Evolutionary conservation across 164 flowering plant genomes (phyloP), one percentile per base, ranked within the genome.

Genomic region (Buxus sempervirens): DNA sequence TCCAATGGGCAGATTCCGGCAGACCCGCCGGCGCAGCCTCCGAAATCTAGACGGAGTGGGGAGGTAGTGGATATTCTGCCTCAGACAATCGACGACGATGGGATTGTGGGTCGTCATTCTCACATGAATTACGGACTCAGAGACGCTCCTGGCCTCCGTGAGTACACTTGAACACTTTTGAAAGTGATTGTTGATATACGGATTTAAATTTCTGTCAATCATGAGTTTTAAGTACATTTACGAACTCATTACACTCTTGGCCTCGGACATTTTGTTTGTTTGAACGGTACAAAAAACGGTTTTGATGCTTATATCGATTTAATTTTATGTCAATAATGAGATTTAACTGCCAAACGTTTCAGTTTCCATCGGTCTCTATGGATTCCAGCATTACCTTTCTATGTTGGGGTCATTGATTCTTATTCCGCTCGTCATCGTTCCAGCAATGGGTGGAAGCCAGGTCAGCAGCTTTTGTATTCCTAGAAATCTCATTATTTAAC

Each of bases 121-220:
- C 91, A 88, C 76, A 86, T 95, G 98, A 95, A 90, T 82, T 92
- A 95, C 64, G 94, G 89, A 79, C 91, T 90, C 54, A 84, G 99
- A 77, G 99, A 95, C 73, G 76, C 86, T 0, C 99, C 99, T 66
- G 99, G 99, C 25, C 85, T 95, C 14, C 96, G 99, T 95, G 63
- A 78, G 87, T 60, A 59, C 64, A 13, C 12, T 63, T 18, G n/a
- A 60, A n/a, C n/a, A n/a, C n/a, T n/a, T n/a, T n/a, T n/a, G n/a
- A n/a, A n/a, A n/a, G n/a, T n/a, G n/a, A n/a, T n/a, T n/a, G n/a
- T n/a, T n/a, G n/a, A n/a, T n/a, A n/a, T n/a, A n/a, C n/a, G n/a
- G n/a, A n/a, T n/a, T n/a, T n/a, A n/a, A n/a, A n/a, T n/a, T n/a
- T n/a, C n/a, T n/a, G n/a, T n/a, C n/a, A n/a, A n/a, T n/a, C n/a